Base-by-base conservation (phyloP, 495 filamentous ascomycete genomes). In the Neurospora cerealis region DNA sequence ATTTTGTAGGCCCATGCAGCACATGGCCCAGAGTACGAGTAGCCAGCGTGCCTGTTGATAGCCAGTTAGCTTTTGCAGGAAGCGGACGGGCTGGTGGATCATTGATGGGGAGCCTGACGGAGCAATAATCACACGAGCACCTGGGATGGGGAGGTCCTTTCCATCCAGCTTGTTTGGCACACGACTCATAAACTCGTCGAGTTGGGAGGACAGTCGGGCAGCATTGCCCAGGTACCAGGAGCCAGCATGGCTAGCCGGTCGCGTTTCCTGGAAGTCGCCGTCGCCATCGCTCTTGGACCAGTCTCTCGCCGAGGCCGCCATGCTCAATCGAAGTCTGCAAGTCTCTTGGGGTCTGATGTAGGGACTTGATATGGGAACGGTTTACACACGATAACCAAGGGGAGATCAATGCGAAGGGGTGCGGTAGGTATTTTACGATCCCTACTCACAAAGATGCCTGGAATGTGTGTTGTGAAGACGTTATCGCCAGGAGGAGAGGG, bases 1-100 rank as follows among this genome's bases (percentile, higher is more conserved):
- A 90, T 87, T 80, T 93, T 95, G 84, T 99, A 99, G 62, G 96
- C 96, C 89, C 93, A 97, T 69, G 94, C 96, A 70, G 96, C 95
- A 75, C 93, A 93, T 37, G 94, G 90, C 39, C 96, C 96, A 19
- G 95, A 98, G 83, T 98, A 99, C 4, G 92, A 87, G 86, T 97
- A 99, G 38, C 96, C 96, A 72, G 96, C 96, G 81, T 99, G 96
- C 74, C 96, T 98, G 76, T 74, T 39, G 46, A 71, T 37, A 41
- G 41, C 24, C 71, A 60, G 70, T 73, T 72, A 36, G 38, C 44
- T 42, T 17, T 34, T 13, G 32, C 34, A 62, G 17, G 36, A 41
- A 71, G 39, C 72, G 74, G 66, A 19, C 21, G 42, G 24, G 71
- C 28, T n/a, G 32, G 24, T 32, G 17, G 17, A 21, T 40, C 28